A percentile compares a stretch with the other conserved stretches of the same genome.
These are phyloP conservation scores for Xylariaceae sp. DNA, from an alignment of 2,329 filamentous ascomycete genomes.

Conservation along the genomic window DNA sequence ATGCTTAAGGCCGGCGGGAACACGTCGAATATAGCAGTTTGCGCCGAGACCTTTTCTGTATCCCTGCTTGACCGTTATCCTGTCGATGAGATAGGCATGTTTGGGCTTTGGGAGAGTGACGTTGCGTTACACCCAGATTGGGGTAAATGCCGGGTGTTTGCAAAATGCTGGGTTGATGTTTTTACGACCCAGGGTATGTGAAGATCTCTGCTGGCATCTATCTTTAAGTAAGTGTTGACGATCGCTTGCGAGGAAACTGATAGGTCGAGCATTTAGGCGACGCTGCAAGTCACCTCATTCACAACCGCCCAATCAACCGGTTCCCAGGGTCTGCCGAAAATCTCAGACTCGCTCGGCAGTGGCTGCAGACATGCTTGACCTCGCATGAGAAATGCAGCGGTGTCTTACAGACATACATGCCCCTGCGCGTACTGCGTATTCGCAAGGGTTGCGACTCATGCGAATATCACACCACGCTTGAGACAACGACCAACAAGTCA, in stretches of 20 bases:
- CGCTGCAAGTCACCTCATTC: not conserved
- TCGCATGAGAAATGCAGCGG: conserved; percentile 4
- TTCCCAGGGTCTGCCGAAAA: conserved; percentile 1
- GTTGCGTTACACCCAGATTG: not conserved
- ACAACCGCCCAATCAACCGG: conserved; percentile 6
- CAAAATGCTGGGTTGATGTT: conserved; percentile 4
- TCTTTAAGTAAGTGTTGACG: not conserved
- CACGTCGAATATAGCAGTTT: conserved; percentile 2
- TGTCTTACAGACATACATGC: conserved; percentile 1
- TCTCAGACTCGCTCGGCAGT: not conserved
- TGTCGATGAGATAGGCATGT: conserved; percentile 5
- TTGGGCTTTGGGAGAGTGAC: conserved; percentile 10
- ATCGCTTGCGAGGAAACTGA: not conserved
- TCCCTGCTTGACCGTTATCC: conserved; percentile 5
- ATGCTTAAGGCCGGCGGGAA: not conserved
- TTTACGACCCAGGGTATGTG: conserved; percentile 3
- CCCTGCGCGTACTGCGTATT: conserved; percentile 5
- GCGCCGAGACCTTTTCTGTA: conserved; percentile 6
- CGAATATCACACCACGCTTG: not conserved
- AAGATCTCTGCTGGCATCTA: not conserved
- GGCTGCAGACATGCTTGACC: conserved; percentile 1
- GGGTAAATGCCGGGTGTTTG: conserved; percentile 7
- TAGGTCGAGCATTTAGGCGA: not conserved
- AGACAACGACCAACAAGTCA: not conserved
- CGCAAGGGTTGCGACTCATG: not conserved